Evolutionary conservation across 2,329 filamentous ascomycete species (phyloP), one percentile per base, ranked within the genome.

Genomic region (Davidsoniella neocaledoniae): DNA sequence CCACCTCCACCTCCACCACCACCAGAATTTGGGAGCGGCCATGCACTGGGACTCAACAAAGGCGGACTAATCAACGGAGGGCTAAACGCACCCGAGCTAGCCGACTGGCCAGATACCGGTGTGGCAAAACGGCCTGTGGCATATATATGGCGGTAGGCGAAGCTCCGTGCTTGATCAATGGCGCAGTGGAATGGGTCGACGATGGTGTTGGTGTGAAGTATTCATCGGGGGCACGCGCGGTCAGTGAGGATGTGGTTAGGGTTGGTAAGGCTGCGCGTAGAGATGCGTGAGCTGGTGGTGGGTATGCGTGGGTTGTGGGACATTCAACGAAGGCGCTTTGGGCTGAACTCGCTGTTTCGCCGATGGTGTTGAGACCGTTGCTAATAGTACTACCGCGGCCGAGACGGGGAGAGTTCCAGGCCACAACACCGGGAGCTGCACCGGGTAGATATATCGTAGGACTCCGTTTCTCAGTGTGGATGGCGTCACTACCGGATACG

Each of bases 111-210:
- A 16, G 25, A 48, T 6, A 19, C n/a, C 8, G 42, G 42, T n/a
- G 14, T 17, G 12, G 46, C 33, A 26, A 48, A 26, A 16, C 33
- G 36, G 9, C 37, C 7, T 17, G n/a, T 4, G 46, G 19, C 55
- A 50, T 57, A 58, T 64, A 56, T 16, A 63, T 56, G 5, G 60
- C 54, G 17, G 62, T 59, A n/a, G 58, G 54, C 46, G 60, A 61
- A 9, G 29, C 29, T 33, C 29, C 29, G 12, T 58, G 53, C 26
- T 57, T 58, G 2, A 68, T 58, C 2, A 69, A 59, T 16, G 64
- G 61, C 2, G 61, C 58, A 2, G 58, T 62, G 50, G 64, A 66
- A 14, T 56, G 56, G 6, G 60, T 60, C 12, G 62, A 63, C 0
- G 57, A 55, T 1, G 64, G 63, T 0, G 63, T 63, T 14, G 50